A percentile compares a stretch with the other conserved stretches of the same genome.
Evolutionary conservation across 495 filamentous ascomycete genomes (phyloP).

Genomic region (Hypomontagnella monticulosa): DNA sequence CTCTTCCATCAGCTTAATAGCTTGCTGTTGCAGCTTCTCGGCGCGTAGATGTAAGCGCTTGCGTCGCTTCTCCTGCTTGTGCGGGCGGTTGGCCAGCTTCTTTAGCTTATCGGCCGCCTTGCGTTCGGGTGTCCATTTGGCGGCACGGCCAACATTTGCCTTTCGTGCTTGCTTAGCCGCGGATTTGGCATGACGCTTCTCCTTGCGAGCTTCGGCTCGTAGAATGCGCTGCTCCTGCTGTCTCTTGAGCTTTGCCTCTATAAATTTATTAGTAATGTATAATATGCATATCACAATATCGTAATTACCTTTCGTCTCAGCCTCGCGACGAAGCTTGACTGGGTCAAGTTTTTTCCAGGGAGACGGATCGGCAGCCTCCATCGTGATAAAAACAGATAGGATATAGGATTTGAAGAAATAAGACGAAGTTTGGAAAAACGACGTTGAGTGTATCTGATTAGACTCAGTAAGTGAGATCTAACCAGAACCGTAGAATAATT

Average conservation of each 20-base stretch:
- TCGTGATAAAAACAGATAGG: background rate
- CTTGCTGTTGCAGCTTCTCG: constrained; percentile 39
- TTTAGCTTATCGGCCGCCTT: constrained; percentile 42
- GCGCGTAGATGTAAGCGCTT: constrained; percentile 40
- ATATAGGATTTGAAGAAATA: background rate
- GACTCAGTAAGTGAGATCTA: too few relatives aligned
- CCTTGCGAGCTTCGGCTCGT: constrained; percentile 42
- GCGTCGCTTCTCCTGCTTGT: constrained; percentile 47
- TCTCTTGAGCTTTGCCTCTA: constrained; percentile 40
- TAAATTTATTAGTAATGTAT: constrained; percentile 11
- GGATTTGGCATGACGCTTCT: constrained; percentile 46
- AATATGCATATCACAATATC: background rate
- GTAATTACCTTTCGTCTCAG: constrained; percentile 39
- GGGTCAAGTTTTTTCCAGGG: constrained; percentile 38
- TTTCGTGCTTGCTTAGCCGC: constrained; percentile 47
- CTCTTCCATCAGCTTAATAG: constrained; percentile 36
- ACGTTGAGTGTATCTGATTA: too few relatives aligned
- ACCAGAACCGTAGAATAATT: background rate
- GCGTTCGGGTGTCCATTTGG: constrained; percentile 43
- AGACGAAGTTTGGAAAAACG: background rate
- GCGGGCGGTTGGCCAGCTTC: constrained; percentile 33
- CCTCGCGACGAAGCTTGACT: constrained; percentile 34
- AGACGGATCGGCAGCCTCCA: constrained; percentile 24
- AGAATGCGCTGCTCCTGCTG: constrained; percentile 36
- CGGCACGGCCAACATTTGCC: constrained; percentile 38